Base-by-base conservation (phyloP, 306 rosid genomes). In the Cyclanthera cordifolia region DNA sequence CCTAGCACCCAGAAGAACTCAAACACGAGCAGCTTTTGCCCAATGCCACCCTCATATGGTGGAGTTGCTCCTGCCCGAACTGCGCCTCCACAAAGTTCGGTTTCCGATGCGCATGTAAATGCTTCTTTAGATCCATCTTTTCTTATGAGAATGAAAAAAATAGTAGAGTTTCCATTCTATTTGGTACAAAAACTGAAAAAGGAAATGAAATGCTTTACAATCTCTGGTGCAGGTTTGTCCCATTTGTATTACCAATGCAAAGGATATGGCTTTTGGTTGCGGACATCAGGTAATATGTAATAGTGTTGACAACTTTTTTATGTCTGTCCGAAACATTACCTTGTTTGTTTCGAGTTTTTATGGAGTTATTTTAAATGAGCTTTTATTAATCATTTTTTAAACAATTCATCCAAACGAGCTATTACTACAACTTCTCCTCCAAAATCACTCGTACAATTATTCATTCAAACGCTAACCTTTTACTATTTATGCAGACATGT, bases 251-350 rank as follows among this genome's bases (percentile, higher is more conserved):
- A 19, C 73, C n/a, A 63, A 85, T 78, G 80, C 91, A 10, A 90
- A 82, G 80, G 76, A 94, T 32, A 83, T 94, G 96, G 97, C 97
- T 15, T 94, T 94, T 65, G 99, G 95, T 59, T 94, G 99, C 20
- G 97, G 97, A 24, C 99, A 94, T 79, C 96, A 88, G 95, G 99
- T 94, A 76, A 34, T 34, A 34, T 34, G 41, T 34, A 34, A 77
- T 63, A 27, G 25, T 28, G 47, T 49, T 41, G 45, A 14, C 20
- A 41, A 45, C 6, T 14, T 46, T 24, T 14, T 46, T 11, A 24
- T 65, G 3, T 8, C 41, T 34, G 41, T 34, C 41, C 6, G 41
- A 34, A 39, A 52, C n/a, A n/a, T n/a, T n/a, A n/a, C n/a, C n/a
- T n/a, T n/a, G n/a, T n/a, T n/a, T n/a, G n/a, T n/a, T n/a, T n/a